Evolutionary conservation across 169 alveolate species (phyloP).

Genomic region (Plasmodium adleri): DNA sequence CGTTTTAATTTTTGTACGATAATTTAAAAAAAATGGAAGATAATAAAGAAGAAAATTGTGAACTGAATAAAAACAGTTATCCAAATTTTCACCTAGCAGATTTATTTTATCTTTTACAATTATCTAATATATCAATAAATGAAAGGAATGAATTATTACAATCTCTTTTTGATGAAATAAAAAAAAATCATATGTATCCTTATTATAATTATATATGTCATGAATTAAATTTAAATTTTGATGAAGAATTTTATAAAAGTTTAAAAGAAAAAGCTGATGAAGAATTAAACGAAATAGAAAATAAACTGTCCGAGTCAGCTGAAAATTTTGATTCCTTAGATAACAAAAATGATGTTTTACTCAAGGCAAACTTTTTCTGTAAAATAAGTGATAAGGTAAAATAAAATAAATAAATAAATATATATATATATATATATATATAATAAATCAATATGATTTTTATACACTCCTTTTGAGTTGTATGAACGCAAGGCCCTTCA

Average conservation of each 20-base stretch:
- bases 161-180: constrained; percentile 44
- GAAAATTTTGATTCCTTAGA: constrained; percentile 93
- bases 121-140: constrained; percentile 41
- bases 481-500: too few relatives aligned
- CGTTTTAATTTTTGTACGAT: too few relatives aligned
- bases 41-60: constrained; percentile 40
- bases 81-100: constrained; percentile 65
- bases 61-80: constrained; percentile 49
- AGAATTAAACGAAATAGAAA: constrained; percentile 86
- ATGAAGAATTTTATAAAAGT: constrained; percentile 73
- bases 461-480: too few relatives aligned
- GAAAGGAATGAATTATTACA: constrained; percentile 48
- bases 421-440: too few relatives aligned
- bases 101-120: constrained; percentile 51
- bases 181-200: constrained; percentile 80
- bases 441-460: too few relatives aligned
- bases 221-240: constrained; percentile 78
- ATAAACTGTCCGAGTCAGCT: constrained; percentile 90
- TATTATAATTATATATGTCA: constrained; percentile 79
- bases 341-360: constrained; percentile 92
- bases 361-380: constrained; percentile 90
- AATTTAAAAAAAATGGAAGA: constrained; percentile 18
- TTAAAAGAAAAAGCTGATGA: constrained; percentile 79
- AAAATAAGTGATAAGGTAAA: constrained; percentile 87
- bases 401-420: background rate